These are phyloP conservation scores for Beauveria brongniartii DNA, from an alignment of 2,329 filamentous ascomycete genomes.

Conservation along the genomic window DNA sequence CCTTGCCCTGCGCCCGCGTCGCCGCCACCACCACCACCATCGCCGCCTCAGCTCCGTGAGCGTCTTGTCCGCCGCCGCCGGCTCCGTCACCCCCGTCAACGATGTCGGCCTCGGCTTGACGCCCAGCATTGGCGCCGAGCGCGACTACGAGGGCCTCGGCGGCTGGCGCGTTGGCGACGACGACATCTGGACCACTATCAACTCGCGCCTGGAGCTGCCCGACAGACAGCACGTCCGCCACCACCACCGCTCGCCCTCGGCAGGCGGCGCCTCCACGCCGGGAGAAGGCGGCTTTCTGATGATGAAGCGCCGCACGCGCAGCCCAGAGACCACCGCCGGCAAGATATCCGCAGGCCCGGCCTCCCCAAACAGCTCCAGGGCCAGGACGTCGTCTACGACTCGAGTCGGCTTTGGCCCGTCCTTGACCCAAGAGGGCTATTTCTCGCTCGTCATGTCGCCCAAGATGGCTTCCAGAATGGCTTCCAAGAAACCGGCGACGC, in stretches of 20 bases:
- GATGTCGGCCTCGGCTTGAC: conserved; percentile 33
- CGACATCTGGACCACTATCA: conserved; percentile 43
- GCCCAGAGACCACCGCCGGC: conserved; percentile 21
- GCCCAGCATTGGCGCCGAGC: conserved; percentile 40
- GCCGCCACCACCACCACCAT: conserved; percentile 13
- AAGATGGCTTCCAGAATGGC: conserved; percentile 21
- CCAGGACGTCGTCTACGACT: conserved; percentile 38
- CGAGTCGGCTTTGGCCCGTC: conserved; percentile 24
- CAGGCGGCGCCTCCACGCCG: conserved; percentile 27
- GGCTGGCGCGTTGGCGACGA: conserved; percentile 46
- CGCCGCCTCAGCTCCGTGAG: conserved; percentile 28
- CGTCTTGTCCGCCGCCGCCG: conserved; percentile 21
- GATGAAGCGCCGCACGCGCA: conserved; percentile 33
- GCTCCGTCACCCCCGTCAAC: conserved; percentile 26
- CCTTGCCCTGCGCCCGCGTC: conserved; percentile 9
- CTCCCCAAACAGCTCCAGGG: conserved; percentile 40
- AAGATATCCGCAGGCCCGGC: conserved; percentile 15
- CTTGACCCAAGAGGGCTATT: conserved; percentile 33
- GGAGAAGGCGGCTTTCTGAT: conserved; percentile 34
- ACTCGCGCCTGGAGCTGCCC: conserved; percentile 42
- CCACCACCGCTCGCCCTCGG: conserved; percentile 35
- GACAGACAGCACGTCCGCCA: conserved; percentile 33
- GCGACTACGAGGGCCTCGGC: conserved; percentile 53
- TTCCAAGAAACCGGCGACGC: conserved; percentile 20
- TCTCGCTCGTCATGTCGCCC: conserved; percentile 25